Percentiles rank a stretch among this genome's conserved stretches.
Conservation (phyloP, 2,329 filamentous ascomycete genomes). For the Exophiala calicioides region DNA sequence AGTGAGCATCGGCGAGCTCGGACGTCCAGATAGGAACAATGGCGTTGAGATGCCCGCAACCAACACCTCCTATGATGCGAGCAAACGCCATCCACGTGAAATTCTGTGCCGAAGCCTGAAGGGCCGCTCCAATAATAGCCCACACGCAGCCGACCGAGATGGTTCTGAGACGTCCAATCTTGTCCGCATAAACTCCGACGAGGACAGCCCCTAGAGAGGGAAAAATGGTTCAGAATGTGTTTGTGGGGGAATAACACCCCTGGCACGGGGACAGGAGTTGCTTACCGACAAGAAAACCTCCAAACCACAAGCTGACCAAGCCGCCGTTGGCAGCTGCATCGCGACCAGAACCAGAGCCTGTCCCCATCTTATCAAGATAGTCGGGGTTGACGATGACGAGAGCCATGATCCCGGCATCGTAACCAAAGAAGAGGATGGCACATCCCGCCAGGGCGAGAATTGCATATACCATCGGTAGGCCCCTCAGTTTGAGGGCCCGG, state of each 20-base stretch:
- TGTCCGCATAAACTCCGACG: slow-evolving; percentile 33
- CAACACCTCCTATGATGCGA: slow-evolving; percentile 33
- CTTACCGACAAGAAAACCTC: slow-evolving; percentile 25
- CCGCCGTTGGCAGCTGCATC: slow-evolving; percentile 33
- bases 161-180: slow-evolving; percentile 33
- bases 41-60: slow-evolving; percentile 35
- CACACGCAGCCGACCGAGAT: slow-evolving; percentile 34
- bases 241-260: too few species aligned
- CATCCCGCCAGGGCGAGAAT: slow-evolving; percentile 6
- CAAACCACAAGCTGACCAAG: slow-evolving; percentile 35
- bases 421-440: slow-evolving; percentile 5
- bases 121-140: slow-evolving; percentile 31
- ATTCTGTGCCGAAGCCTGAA: slow-evolving; percentile 31
- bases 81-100: slow-evolving; percentile 33
- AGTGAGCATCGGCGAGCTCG: slow-evolving; percentile 32
- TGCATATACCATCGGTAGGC: slow-evolving; percentile 4
- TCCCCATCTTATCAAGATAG: slow-evolving; percentile 31
- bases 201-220: slow-evolving; percentile 31
- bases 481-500: slow-evolving; percentile 5
- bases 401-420: slow-evolving; percentile 33
- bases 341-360: slow-evolving; percentile 23
- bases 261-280: not conserved
- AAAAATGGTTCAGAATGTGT: not conserved
- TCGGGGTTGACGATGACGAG: slow-evolving; percentile 34
- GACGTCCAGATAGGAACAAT: slow-evolving; percentile 34